Evolutionary conservation across 148 eudicot genomes (phyloP).

Genomic region (Camellia lanceoleosa): DNA sequence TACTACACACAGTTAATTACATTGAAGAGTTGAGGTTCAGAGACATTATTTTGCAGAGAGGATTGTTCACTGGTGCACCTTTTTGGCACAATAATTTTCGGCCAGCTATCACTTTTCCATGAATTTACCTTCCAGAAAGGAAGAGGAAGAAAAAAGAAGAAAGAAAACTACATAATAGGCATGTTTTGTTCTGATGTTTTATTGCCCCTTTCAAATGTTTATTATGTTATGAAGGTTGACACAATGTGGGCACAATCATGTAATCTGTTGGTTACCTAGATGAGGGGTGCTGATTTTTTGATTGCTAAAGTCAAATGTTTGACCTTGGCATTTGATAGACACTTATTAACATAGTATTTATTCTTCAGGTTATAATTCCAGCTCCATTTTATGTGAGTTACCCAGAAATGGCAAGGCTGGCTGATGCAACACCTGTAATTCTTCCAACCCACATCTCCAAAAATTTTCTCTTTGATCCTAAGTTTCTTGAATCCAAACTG

Average conservation of each 20-base stretch:
- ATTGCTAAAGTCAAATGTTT: neutral
- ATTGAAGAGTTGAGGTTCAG: neutral
- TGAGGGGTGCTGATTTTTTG: neutral
- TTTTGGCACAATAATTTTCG: too few species aligned
- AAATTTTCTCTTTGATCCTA: slow-evolving; percentile 81
- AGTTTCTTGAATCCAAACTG: slow-evolving; percentile 74
- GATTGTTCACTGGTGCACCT: neutral
- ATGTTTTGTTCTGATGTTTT: neutral
- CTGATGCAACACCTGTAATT: slow-evolving; percentile 91
- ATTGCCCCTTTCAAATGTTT: neutral
- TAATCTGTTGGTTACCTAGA: neutral
- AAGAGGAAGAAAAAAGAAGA: neutral
- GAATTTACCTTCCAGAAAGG: too few species aligned
- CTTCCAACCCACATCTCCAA: slow-evolving; percentile 70
- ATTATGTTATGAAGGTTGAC: neutral
- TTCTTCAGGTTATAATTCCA: slow-evolving; percentile 77
- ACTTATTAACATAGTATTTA: slow-evolving; percentile 6
- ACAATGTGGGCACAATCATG: neutral
- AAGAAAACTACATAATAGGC: neutral
- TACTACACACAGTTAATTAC: neutral
- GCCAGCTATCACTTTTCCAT: neutral
- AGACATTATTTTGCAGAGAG: neutral
- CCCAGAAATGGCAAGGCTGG: slow-evolving; percentile 95
- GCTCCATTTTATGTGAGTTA: slow-evolving; percentile 96
- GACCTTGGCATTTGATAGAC: neutral